A percentile compares a stretch with the other conserved stretches of the same genome.
Conservation (phyloP, 2,329 filamentous ascomycete genomes). For the Penicillium sp. region DNA sequence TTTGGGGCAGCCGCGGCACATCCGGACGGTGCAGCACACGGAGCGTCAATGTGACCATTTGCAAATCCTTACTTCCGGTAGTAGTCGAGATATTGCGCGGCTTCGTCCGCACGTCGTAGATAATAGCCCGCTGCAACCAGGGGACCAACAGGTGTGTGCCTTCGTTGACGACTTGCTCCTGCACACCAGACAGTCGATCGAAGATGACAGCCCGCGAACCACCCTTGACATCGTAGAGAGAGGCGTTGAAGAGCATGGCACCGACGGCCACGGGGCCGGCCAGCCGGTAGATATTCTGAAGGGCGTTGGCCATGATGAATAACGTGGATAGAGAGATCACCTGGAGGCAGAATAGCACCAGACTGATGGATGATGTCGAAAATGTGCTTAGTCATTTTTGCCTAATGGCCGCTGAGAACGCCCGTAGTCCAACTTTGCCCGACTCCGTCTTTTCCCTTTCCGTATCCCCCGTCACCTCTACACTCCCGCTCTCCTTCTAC, state of each 20-base stretch:
- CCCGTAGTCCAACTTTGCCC: slow-evolving; percentile 32
- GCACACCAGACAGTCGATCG: slow-evolving; percentile 86
- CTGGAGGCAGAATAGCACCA: not conserved
- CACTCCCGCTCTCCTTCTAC: slow-evolving; percentile 12
- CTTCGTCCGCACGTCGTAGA: slow-evolving; percentile 97
- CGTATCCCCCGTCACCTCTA: slow-evolving; percentile 15
- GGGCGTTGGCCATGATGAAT: slow-evolving; percentile 46
- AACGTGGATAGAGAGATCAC: slow-evolving; percentile 14
- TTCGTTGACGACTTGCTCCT: slow-evolving; percentile 89
- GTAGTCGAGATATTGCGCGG: slow-evolving; percentile 96
- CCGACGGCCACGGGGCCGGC: slow-evolving; percentile 73
- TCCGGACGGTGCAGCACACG: slow-evolving; percentile 93
- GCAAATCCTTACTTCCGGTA: slow-evolving; percentile 96
- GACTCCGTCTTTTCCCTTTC: slow-evolving; percentile 28
- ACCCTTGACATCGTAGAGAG: slow-evolving; percentile 95
- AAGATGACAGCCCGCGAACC: slow-evolving; percentile 96
- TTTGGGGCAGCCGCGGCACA: slow-evolving; percentile 88
- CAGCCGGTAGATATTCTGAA: slow-evolving; percentile 38
- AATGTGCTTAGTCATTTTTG: too few relatives aligned
- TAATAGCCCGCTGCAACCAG: slow-evolving; percentile 90
- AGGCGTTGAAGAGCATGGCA: slow-evolving; percentile 67
- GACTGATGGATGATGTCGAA: slow-evolving; percentile 31
- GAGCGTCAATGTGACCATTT: slow-evolving; percentile 98
- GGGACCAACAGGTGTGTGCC: slow-evolving; percentile 95
- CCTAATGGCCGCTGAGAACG: slow-evolving; percentile 29